Base-by-base conservation (phyloP, 2,329 filamentous ascomycete genomes). In the Cladosporium sp. region DNA sequence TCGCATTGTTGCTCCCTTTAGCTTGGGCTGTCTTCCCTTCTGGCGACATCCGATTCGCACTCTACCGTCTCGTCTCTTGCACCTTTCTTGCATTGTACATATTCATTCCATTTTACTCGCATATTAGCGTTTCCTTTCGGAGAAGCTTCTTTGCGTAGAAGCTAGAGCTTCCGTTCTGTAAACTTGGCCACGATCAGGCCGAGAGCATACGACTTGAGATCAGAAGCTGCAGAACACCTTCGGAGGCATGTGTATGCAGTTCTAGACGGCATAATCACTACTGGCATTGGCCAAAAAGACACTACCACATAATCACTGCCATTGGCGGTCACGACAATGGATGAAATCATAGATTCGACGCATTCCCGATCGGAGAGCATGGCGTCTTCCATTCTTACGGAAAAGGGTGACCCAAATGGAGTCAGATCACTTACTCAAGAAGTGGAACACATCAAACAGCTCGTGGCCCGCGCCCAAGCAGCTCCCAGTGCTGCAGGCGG, bases 381-480 rank as follows among this genome's bases (percentile, higher is more conserved):
- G 24, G 32, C 56, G 10, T 58, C 56, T 15, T 58, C 56, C 24
- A 53, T 40, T 15, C 22, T 47, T 13, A 58, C 56, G 4, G 44
- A 53, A 19, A 28, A 19, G 19, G 25, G 19, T 25, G 56, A 54
- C 20, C n/a, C 45, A 12, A 35, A 19, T 4, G 59, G 59, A 9
- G 45, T 60, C 1, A 57, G 63, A 22, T 50, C 60, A 8, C 57
- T 68, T 4, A 57, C 58, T 8, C 64, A 63, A 36, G 66, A 66
- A 24, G 58, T 66, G 28, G 64, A 66, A 20, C 61, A 64, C 45
- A 64, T 66, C 56, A 65, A 65, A 35, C 24, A 56, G 15, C 58
- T 66, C 3, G 40, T 66, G 17, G 36, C 54, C 19, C 63, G 62
- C 32, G 60, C 63, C 9, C 55, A 64, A 17, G 59, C 61, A 45